Evolutionary conservation across 257 asterid genomes (phyloP).

Genomic region (Thymus mandschuricus): DNA sequence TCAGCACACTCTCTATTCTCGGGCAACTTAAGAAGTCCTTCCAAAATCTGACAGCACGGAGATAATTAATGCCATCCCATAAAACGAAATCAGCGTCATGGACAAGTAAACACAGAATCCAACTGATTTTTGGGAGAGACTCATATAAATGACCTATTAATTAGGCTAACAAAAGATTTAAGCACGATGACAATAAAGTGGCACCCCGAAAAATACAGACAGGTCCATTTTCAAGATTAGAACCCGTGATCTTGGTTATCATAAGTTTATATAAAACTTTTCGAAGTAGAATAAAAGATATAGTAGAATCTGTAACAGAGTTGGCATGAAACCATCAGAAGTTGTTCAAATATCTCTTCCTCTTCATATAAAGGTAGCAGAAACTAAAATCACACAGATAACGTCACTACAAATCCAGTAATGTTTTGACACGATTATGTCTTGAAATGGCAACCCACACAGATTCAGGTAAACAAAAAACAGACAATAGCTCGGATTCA

Average conservation of each 20-base stretch:
- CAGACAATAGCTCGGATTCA: neutral
- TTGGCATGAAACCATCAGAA: conserved; percentile 10
- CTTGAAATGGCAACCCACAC: conserved; percentile 9
- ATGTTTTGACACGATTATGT: conserved; percentile 4
- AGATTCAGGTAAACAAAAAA: conserved; percentile 4
- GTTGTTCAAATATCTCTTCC: neutral
- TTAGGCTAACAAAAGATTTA: neutral
- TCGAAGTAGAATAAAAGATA: conserved; percentile 1
- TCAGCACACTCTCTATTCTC: conserved; percentile 99
- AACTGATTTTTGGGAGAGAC: neutral
- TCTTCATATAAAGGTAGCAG: neutral
- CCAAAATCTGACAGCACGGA: conserved; percentile 69
- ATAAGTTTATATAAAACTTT: conserved; percentile 17
- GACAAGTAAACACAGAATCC: conserved; percentile 17
- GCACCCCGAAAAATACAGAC: neutral
- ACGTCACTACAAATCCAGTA: conserved; percentile 7
- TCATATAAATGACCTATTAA: neutral
- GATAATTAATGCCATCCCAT: conserved; percentile 23
- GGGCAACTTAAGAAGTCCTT: conserved; percentile 96
- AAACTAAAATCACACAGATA: conserved; percentile 10
- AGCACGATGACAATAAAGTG: neutral
- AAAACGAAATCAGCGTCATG: conserved; percentile 18
- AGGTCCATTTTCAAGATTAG: neutral
- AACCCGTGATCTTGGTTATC: conserved; percentile 1
- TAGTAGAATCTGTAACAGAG: neutral